Evolutionary conservation across 1,284 basidiomycete genomes (phyloP).

Genomic region (Anthracocystis panici-leucophaei): DNA sequence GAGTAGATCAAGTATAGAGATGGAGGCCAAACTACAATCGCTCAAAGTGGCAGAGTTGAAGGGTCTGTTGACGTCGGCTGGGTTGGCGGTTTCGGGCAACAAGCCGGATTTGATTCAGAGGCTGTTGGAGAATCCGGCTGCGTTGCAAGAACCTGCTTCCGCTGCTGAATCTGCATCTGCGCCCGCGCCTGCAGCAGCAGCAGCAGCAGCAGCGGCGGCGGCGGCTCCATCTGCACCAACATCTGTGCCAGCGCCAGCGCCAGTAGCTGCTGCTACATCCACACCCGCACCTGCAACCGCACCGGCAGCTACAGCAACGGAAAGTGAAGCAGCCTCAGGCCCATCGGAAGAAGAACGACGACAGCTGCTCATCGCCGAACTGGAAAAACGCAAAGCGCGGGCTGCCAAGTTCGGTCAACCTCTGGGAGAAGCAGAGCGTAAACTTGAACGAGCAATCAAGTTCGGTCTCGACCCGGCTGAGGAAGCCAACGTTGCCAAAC

Average conservation of each 20-base stretch:
- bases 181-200: slow-evolving; percentile 4
- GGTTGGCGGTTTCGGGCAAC: slow-evolving; percentile 57
- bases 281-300: slow-evolving; percentile 7
- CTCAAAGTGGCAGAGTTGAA: slow-evolving; percentile 66
- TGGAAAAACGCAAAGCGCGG: slow-evolving; percentile 64
- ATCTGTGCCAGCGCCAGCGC: neutral
- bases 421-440: slow-evolving; percentile 56
- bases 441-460: slow-evolving; percentile 61
- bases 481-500: slow-evolving; percentile 34
- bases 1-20: slow-evolving; percentile 4
- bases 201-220: slow-evolving; percentile 15
- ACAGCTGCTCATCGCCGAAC: slow-evolving; percentile 54
- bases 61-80: slow-evolving; percentile 50
- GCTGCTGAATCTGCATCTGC: slow-evolving; percentile 11
- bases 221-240: slow-evolving; percentile 1
- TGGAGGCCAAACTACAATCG: slow-evolving; percentile 62
- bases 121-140: slow-evolving; percentile 60
- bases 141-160: slow-evolving; percentile 14
- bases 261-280: neutral
- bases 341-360: slow-evolving; percentile 39
- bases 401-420: slow-evolving; percentile 63
- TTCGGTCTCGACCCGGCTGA: slow-evolving; percentile 58
- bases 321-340: neutral
- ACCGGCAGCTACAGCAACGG: slow-evolving; percentile 11
- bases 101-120: slow-evolving; percentile 65